These are phyloP conservation scores for Eutrema heterophyllum DNA, from an alignment of 345 rosid species.

Conservation along the genomic window DNA sequence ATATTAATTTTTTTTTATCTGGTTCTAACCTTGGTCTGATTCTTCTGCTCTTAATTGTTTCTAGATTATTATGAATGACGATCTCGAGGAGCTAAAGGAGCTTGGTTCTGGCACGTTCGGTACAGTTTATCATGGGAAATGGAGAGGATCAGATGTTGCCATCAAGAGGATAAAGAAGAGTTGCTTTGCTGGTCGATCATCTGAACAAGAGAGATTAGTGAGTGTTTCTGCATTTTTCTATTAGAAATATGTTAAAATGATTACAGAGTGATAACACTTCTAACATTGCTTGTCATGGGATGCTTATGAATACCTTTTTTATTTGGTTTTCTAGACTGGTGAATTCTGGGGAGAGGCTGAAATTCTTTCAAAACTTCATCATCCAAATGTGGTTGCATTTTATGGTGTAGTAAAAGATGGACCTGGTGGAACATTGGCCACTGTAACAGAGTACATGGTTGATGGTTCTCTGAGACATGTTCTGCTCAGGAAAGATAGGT, in stretches of 20 bases:
- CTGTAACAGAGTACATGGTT: slow-evolving; percentile 95
- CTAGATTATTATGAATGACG: slow-evolving; percentile 84
- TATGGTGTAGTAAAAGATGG: slow-evolving; percentile 98
- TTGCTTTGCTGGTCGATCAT: slow-evolving; percentile 88
- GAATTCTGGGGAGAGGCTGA: slow-evolving; percentile 99
- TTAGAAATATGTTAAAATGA: background rate
- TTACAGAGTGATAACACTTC: background rate
- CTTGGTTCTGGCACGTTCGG: slow-evolving; percentile 98
- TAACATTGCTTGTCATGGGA: background rate
- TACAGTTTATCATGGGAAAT: slow-evolving; percentile 97
- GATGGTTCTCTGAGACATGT: slow-evolving; percentile 97
- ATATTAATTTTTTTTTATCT: background rate
- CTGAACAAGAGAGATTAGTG: slow-evolving; percentile 94
- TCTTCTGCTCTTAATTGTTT: background rate
- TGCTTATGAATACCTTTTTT: background rate
- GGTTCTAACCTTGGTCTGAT: background rate
- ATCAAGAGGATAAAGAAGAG: slow-evolving; percentile 91
- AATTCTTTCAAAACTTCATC: slow-evolving; percentile 95
- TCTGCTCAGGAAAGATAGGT: slow-evolving; percentile 88
- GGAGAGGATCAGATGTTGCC: slow-evolving; percentile 99
- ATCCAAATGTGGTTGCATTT: slow-evolving; percentile 97
- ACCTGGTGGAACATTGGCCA: slow-evolving; percentile 90
- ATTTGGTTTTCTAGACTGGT: slow-evolving; percentile 41
- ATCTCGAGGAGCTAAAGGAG: slow-evolving; percentile 92
- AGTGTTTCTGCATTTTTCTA: slow-evolving; percentile 22